These are phyloP conservation scores for Globisporangium lucens DNA, from an alignment of 352 stramenopile genomes.

Conservation along the genomic window DNA sequence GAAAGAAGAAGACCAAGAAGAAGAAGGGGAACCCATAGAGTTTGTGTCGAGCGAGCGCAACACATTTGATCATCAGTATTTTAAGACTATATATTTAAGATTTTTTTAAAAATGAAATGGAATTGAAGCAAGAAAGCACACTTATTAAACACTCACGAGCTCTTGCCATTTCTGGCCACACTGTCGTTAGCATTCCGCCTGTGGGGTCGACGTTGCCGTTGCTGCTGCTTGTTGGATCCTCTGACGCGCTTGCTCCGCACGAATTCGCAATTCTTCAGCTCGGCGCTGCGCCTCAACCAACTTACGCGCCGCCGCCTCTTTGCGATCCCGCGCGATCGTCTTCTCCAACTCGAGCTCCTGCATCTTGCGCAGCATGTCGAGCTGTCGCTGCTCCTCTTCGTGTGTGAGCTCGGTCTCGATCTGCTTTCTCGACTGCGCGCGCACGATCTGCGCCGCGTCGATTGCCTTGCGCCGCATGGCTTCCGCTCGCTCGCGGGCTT, in stretches of 20 bases:
- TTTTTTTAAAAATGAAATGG: background rate
- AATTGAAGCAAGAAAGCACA: background rate
- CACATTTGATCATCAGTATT: too few relatives aligned
- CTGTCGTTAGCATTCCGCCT: slow-evolving; percentile 2
- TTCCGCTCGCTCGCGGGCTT: slow-evolving; percentile 56
- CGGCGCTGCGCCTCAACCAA: slow-evolving; percentile 50
- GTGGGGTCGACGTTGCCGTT: background rate
- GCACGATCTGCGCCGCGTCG: slow-evolving; percentile 63
- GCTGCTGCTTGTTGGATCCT: slow-evolving; percentile 20
- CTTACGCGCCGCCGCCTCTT: slow-evolving; percentile 47
- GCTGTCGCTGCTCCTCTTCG: slow-evolving; percentile 56
- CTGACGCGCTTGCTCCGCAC: slow-evolving; percentile 48
- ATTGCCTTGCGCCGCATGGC: slow-evolving; percentile 61
- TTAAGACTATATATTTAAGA: too few relatives aligned
- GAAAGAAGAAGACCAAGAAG: background rate
- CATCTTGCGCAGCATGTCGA: slow-evolving; percentile 38
- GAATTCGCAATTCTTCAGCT: slow-evolving; percentile 47
- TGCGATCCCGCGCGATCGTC: slow-evolving; percentile 30
- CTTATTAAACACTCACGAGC: background rate
- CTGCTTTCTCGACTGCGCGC: slow-evolving; percentile 54
- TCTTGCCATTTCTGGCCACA: background rate
- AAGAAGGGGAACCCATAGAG: background rate
- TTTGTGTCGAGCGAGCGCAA: background rate
- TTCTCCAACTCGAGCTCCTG: slow-evolving; percentile 54
- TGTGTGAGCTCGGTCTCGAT: slow-evolving; percentile 61